Evolutionary conservation across 2,329 filamentous ascomycete species (phyloP).

Genomic region (Beauveria caledonica): DNA sequence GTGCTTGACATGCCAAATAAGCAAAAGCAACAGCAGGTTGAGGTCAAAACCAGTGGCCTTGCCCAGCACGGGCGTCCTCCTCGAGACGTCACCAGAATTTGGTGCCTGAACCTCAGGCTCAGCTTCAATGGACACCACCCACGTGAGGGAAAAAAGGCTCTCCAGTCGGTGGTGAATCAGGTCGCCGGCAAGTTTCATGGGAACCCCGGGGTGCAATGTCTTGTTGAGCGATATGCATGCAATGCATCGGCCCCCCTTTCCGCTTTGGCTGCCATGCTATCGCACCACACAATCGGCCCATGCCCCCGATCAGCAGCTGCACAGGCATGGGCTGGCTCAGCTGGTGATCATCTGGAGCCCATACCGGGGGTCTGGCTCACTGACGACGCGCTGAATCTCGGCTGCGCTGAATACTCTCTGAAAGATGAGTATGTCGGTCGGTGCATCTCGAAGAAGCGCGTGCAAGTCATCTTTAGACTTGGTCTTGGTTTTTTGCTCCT

Average conservation of each 20-base stretch:
- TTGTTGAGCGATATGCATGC: conserved; percentile 1
- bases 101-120: not conserved
- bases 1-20: not conserved
- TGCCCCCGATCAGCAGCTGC: not conserved
- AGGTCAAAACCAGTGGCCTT: not conserved
- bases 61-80: not conserved
- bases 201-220: not conserved
- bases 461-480: conserved; percentile 15
- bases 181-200: not conserved
- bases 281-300: not conserved
- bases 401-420: conserved; percentile 40
- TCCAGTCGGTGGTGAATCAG: not conserved
- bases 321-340: conserved; percentile 14
- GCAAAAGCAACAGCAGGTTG: not conserved
- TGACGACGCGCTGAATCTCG: conserved; percentile 43
- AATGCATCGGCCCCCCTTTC: not conserved
- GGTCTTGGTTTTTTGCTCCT: conserved; percentile 31
- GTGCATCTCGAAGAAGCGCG: conserved; percentile 22
- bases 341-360: conserved; percentile 44
- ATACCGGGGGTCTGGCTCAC: conserved; percentile 46
- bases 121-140: not conserved
- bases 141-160: not conserved
- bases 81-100: not conserved
- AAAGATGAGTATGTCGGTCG: conserved; percentile 45
- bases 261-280: not conserved